Evolutionary conservation across 2,329 filamentous ascomycete species (phyloP), one percentile per base, ranked within the genome.

Genomic region (Blastomyces emzantsi): DNA sequence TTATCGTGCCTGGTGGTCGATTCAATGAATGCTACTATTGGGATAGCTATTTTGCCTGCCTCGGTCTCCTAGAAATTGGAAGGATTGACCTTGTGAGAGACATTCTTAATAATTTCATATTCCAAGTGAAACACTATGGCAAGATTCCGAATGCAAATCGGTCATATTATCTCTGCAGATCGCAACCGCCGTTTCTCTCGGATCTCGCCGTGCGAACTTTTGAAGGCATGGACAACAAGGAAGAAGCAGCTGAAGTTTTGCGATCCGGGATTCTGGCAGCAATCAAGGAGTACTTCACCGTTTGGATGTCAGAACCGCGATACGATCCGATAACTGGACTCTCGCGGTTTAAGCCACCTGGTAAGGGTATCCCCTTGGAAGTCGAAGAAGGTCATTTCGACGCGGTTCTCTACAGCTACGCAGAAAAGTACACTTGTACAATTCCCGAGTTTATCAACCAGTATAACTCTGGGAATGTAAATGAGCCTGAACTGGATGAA

Each of bases 1-100:
- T 95, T 70, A 90, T 96, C 19, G 91, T 95, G 2, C 91, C 91
- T 0, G 91, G 90, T 64, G 91, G 90, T 36, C 85, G 91, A 25
- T 96, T 96, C 85, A 96, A 95, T 75, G 91, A 96, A 75, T 78
- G 95, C 25, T 95, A 96, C 72, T 90, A 90, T 61, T 95, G 90
- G 90, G 90, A 96, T 76, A 93, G 89, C 73, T 95, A 94, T 79
- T 94, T 96, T 90, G 89, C 91, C 74, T 90, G 90, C 15, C 80
- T 95, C 1, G 90, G 90, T 33, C 82, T 96, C 63, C 80, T 95
- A 64, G 83, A 90, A 68, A 88, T 90, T 71, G 88, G 90, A 71
- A 86, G 88, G 66, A 84, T 88, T 25, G 84, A 93, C 69, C 78
- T 94, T 57, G 89, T 90, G 69, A 92, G 93, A 78, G 82, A 87